Percentiles rank a stretch among this genome's conserved stretches.
Conservation (phyloP, 768 basidiomycete genomes). For the Mrakia gelida region DNA sequence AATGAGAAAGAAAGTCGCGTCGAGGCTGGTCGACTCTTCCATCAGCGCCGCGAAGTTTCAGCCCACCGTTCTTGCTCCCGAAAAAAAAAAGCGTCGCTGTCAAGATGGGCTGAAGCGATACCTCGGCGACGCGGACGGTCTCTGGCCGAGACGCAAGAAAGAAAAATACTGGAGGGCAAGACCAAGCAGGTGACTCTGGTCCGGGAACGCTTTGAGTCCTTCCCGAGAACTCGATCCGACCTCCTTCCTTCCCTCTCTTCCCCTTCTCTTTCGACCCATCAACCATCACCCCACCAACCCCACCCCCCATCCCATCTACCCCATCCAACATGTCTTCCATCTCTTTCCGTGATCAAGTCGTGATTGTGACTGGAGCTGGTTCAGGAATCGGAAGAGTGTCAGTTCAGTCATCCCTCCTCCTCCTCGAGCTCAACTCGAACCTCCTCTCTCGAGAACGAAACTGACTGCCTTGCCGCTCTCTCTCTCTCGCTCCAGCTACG, state of each 20-base stretch:
- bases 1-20: too few species aligned
- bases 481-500: slow-evolving; percentile 57
- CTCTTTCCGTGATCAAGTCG: slow-evolving; percentile 63
- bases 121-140: too few species aligned
- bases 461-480: not conserved
- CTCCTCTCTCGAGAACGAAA: not conserved
- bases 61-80: too few species aligned
- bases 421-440: not conserved
- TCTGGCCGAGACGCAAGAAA: not conserved
- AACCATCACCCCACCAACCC: not conserved
- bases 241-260: too few species aligned
- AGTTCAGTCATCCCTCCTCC: slow-evolving; percentile 52
- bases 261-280: not conserved
- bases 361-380: slow-evolving; percentile 91
- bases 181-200: not conserved
- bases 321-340: slow-evolving; percentile 5
- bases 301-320: not conserved
- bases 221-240: too few species aligned
- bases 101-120: too few species aligned
- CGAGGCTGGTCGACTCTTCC: too few species aligned
- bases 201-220: not conserved
- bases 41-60: too few species aligned
- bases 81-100: too few species aligned
- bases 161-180: not conserved
- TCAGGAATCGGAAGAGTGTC: slow-evolving; percentile 90